Evolutionary conservation across 148 eudicot species (phyloP).

Genomic region (Arctostaphylos glauca): DNA sequence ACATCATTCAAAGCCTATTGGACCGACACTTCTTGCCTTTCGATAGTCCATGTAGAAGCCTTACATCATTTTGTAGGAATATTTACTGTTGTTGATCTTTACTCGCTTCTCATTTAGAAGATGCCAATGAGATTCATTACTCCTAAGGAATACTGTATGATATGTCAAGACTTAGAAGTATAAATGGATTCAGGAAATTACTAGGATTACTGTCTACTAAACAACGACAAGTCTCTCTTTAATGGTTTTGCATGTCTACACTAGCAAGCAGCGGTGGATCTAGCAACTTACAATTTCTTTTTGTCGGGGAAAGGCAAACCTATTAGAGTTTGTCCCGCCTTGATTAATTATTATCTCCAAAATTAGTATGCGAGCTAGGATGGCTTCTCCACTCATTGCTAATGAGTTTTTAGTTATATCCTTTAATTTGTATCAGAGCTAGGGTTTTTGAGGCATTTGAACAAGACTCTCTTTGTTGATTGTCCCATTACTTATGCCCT

Average conservation of each 20-base stretch:
- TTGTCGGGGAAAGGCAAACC: no score
- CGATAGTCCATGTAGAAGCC: not conserved
- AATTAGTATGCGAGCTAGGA: no score
- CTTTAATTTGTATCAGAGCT: no score
- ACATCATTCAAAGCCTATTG: not conserved
- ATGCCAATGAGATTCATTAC: not conserved
- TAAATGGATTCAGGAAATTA: not conserved
- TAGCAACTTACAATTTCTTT: no score
- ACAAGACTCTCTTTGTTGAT: no score
- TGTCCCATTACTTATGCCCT: no score
- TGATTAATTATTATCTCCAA: no score
- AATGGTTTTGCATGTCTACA: not conserved
- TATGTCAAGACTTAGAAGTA: not conserved
- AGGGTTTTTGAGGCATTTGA: no score
- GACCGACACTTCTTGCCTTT: not conserved
- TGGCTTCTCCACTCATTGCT: no score
- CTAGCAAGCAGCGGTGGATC: not conserved
- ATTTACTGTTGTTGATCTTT: not conserved
- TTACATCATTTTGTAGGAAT: not conserved
- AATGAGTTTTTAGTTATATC: no score
- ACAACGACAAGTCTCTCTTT: not conserved
- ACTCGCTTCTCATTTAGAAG: not conserved
- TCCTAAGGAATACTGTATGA: not conserved
- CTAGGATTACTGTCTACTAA: not conserved
- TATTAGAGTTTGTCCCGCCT: no score